Evolutionary conservation across 2,329 filamentous ascomycete species (phyloP).

Genomic region (Sporothrix schenckii): DNA sequence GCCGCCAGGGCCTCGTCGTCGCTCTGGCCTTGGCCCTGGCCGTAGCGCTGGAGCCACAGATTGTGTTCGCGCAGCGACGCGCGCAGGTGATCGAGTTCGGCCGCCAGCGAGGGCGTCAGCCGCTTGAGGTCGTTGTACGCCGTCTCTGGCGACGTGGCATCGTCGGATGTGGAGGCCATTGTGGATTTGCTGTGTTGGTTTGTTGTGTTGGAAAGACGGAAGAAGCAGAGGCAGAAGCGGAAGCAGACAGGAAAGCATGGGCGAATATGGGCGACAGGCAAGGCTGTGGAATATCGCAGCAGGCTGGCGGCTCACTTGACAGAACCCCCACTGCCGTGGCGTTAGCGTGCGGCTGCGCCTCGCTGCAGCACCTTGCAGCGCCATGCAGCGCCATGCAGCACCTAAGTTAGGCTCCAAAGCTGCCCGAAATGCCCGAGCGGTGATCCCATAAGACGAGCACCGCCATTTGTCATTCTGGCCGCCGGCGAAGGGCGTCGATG

Average conservation of each 20-base stretch:
- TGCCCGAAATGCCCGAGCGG: no score
- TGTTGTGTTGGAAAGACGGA: background rate
- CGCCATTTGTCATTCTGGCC: background rate
- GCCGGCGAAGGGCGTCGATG: background rate
- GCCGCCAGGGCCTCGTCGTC: slow-evolving; percentile 11
- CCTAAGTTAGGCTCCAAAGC: no score
- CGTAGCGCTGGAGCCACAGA: slow-evolving; percentile 41
- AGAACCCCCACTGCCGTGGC: slow-evolving; percentile 11
- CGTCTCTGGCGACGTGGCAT: slow-evolving; percentile 31
- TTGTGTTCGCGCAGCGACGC: slow-evolving; percentile 42
- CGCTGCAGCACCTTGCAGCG: background rate
- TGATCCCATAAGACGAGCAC: background rate
- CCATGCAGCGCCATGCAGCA: no score
- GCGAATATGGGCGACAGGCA: background rate
- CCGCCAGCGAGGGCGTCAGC: slow-evolving; percentile 39
- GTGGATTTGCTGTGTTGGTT: background rate
- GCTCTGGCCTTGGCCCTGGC: slow-evolving; percentile 37
- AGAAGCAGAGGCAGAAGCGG: no score
- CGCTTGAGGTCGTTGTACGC: slow-evolving; percentile 40
- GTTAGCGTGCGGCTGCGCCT: slow-evolving; percentile 25
- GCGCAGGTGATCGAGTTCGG: slow-evolving; percentile 41
- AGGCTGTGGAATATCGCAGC: slow-evolving; percentile 3
- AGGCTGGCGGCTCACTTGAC: background rate
- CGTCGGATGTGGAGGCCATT: slow-evolving; percentile 15
- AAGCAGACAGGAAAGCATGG: background rate